A percentile compares a stretch with the other conserved stretches of the same genome.
These are phyloP conservation scores for Paraconiothyrium sp. DNA, from an alignment of 2,329 filamentous ascomycete genomes.

Conservation along the genomic window DNA sequence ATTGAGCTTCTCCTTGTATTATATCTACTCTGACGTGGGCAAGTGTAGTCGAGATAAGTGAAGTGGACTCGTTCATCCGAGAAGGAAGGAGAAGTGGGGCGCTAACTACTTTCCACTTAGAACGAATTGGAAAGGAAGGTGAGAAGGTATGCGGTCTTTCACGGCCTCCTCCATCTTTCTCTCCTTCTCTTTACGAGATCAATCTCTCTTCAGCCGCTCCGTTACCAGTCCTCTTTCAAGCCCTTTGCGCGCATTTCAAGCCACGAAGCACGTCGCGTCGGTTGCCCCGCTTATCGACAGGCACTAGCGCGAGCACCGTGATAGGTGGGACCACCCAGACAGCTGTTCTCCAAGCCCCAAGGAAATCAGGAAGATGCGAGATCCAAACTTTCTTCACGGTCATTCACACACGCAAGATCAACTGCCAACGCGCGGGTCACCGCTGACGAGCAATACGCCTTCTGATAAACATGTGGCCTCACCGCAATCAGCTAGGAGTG, in stretches of 20 bases:
- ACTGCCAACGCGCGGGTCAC: too few relatives aligned
- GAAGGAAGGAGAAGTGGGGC: neutral
- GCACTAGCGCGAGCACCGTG: neutral
- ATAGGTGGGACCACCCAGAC: neutral
- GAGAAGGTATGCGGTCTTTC: neutral
- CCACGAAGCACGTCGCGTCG: neutral
- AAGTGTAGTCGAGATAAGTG: neutral
- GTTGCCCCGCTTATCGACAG: neutral
- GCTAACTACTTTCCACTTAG: neutral
- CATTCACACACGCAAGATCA: neutral
- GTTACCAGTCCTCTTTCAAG: neutral
- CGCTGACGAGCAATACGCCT: too few relatives aligned
- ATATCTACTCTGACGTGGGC: neutral
- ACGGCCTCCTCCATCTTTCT: neutral
- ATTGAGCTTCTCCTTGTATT: neutral
- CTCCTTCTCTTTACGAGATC: neutral
- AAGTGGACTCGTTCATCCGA: neutral
- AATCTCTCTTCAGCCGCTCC: neutral
- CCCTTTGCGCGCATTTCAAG: neutral
- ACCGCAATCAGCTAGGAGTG: neutral
- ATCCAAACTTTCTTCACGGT: conserved; percentile 3
- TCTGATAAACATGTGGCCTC: neutral
- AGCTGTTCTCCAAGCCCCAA: too few relatives aligned
- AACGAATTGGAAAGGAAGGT: conserved; percentile 8
- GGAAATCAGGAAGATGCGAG: neutral